phyloP scores from a whole-genome alignment of 2,329 filamentous ascomycete species.

The Sphaerostilbella broomeana region DNA sequence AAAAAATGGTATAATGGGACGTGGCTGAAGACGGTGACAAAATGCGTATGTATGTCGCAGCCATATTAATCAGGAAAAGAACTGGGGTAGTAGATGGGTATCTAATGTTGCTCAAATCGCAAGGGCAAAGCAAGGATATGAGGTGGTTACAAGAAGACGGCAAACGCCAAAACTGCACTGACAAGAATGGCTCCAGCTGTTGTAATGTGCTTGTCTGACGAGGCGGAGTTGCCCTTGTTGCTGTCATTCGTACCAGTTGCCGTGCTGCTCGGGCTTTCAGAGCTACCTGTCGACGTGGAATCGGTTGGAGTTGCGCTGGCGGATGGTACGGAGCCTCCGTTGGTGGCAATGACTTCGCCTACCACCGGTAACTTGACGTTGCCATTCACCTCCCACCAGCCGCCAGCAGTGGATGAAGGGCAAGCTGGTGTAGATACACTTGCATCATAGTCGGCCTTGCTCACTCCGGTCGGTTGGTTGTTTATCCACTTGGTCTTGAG shows the following conservation, averaged over 20 bases:
- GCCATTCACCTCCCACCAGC: constrained; percentile 76
- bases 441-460: constrained; percentile 58
- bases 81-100: constrained; percentile 4
- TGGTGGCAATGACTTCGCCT: constrained; percentile 41
- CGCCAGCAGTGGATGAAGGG: constrained; percentile 59
- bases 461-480: constrained; percentile 61
- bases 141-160: constrained; percentile 14
- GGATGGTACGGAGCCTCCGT: too few species aligned
- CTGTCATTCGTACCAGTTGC: constrained; percentile 2
- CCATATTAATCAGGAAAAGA: constrained; percentile 1
- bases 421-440: constrained; percentile 59
- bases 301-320: background rate
- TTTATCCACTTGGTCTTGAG: constrained; percentile 71
- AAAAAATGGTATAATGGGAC: background rate
- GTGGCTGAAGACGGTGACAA: background rate
- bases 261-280: background rate
- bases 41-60: constrained; percentile 1
- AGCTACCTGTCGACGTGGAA: background rate
- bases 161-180: constrained; percentile 12
- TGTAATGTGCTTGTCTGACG: constrained; percentile 14
- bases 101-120: constrained; percentile 4
- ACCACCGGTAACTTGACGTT: constrained; percentile 63
- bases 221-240: constrained; percentile 13
- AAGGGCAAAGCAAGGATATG: background rate
- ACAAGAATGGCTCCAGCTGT: constrained; percentile 14